phyloP scores from a whole-genome alignment of 208 protist species.

The Trypanosoma vivax region DNA sequence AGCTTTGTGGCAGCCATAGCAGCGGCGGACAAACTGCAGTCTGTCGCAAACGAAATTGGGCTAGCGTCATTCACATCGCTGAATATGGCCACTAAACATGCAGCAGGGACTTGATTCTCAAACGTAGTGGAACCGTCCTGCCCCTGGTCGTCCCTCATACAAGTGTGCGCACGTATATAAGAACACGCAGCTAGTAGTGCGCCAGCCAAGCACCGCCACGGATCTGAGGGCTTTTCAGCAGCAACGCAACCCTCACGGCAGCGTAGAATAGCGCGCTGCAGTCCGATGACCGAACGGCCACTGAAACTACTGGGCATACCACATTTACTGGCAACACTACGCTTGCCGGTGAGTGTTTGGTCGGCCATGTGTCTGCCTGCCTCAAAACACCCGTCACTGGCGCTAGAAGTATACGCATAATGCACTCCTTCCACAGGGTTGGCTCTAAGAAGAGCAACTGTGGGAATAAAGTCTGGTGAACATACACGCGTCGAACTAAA shows the following conservation, averaged over 20 bases:
- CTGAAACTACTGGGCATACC: background rate
- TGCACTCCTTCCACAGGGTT: constrained; percentile 44
- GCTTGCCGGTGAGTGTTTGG: background rate
- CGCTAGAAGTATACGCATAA: constrained; percentile 52
- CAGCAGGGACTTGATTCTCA: background rate
- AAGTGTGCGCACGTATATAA: constrained; percentile 39
- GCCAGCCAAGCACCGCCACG: constrained; percentile 54
- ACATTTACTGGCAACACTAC: background rate
- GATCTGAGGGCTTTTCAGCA: constrained; percentile 3
- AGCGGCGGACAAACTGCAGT: constrained; percentile 61
- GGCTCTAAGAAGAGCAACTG: constrained; percentile 53
- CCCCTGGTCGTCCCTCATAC: background rate
- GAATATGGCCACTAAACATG: constrained; percentile 44
- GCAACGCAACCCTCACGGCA: background rate
- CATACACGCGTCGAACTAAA: constrained; percentile 25
- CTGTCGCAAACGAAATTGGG: constrained; percentile 35
- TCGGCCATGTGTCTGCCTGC: background rate
- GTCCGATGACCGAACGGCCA: constrained; percentile 8
- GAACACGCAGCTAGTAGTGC: constrained; percentile 52
- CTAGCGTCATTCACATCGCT: constrained; percentile 25
- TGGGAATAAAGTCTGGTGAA: constrained; percentile 58
- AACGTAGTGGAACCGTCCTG: background rate
- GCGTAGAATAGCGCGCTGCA: constrained; percentile 17
- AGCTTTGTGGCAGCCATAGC: constrained; percentile 29
- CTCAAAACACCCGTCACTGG: constrained; percentile 45